These are phyloP conservation scores for Helianthus tuberosus DNA, from an alignment of 129 eudicot genomes.

Conservation along the genomic window DNA sequence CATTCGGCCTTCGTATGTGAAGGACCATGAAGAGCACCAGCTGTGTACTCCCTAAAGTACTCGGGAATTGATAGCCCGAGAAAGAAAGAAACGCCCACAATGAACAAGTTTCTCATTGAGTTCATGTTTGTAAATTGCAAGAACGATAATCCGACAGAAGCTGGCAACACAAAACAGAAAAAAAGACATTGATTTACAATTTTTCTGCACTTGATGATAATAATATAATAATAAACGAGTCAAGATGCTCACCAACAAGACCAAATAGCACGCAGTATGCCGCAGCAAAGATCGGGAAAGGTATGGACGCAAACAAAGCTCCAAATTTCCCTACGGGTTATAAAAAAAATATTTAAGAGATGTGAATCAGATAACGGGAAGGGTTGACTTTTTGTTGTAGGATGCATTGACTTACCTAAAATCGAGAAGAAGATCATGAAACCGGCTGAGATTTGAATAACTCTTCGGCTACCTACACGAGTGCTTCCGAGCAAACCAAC, in stretches of 20 bases:
- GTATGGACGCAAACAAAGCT: slow-evolving; percentile 95
- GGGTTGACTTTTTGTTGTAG: slow-evolving; percentile 2
- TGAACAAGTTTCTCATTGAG: slow-evolving; percentile 96
- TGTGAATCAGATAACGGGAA: neutral
- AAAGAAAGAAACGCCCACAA: slow-evolving; percentile 84
- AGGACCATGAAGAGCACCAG: slow-evolving; percentile 92
- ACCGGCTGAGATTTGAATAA: slow-evolving; percentile 89
- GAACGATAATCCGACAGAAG: slow-evolving; percentile 96
- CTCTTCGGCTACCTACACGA: slow-evolving; percentile 90
- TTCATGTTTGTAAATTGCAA: slow-evolving; percentile 98
- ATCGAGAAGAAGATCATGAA: slow-evolving; percentile 99
- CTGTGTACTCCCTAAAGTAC: slow-evolving; percentile 91
- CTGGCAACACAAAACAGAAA: slow-evolving; percentile 43
- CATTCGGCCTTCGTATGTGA: slow-evolving; percentile 95
- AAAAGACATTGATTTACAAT: slow-evolving; percentile 4
- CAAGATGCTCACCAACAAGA: slow-evolving; percentile 74
- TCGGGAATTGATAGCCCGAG: slow-evolving; percentile 95
- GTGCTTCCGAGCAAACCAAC: slow-evolving; percentile 98
- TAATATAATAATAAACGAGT: neutral
- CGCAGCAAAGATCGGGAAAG: slow-evolving; percentile 98
- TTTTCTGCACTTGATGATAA: neutral
- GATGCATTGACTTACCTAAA: slow-evolving; percentile 52
- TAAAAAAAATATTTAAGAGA: slow-evolving; percentile 1
- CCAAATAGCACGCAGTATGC: slow-evolving; percentile 94
- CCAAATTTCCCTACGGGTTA: slow-evolving; percentile 79